phyloP scores from a whole-genome alignment of 768 basidiomycete genomes.

The Dentipellis sp. region DNA sequence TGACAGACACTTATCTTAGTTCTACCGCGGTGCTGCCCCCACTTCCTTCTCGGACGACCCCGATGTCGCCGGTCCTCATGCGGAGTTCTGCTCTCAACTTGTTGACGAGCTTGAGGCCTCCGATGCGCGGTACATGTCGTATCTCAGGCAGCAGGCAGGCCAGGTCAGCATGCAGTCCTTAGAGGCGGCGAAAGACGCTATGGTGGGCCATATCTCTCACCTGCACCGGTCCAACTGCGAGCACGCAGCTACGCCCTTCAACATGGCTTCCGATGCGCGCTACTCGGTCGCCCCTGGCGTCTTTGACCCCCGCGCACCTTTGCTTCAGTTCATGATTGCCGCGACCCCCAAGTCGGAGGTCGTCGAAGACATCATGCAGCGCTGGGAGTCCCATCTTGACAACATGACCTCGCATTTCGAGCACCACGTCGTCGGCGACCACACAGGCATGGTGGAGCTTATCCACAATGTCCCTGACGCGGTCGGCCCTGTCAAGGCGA shows the following conservation, averaged over 20 bases:
- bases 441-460: slow-evolving; percentile 30
- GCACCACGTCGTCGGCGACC: slow-evolving; percentile 35
- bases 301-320: slow-evolving; percentile 40
- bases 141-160: slow-evolving; percentile 19
- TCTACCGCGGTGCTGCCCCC: slow-evolving; percentile 61
- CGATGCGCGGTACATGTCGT: slow-evolving; percentile 18
- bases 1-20: slow-evolving; percentile 33
- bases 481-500: slow-evolving; percentile 72
- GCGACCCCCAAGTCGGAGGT: slow-evolving; percentile 50
- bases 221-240: slow-evolving; percentile 51
- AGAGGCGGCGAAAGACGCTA: slow-evolving; percentile 11
- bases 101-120: slow-evolving; percentile 26
- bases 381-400: slow-evolving; percentile 40
- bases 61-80: slow-evolving; percentile 30
- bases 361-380: slow-evolving; percentile 37
- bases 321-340: slow-evolving; percentile 72
- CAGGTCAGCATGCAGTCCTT: slow-evolving; percentile 26
- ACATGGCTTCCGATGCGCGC: slow-evolving; percentile 20
- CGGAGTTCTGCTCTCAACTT: slow-evolving; percentile 42
- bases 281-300: neutral
- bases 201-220: slow-evolving; percentile 30
- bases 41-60: slow-evolving; percentile 20
- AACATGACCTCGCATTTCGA: slow-evolving; percentile 37
- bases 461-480: slow-evolving; percentile 66
- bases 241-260: slow-evolving; percentile 31